Evolutionary conservation across 352 stramenopile species (phyloP), one percentile per base, ranked within the genome.

Genomic region (Detonula confervacea): DNA sequence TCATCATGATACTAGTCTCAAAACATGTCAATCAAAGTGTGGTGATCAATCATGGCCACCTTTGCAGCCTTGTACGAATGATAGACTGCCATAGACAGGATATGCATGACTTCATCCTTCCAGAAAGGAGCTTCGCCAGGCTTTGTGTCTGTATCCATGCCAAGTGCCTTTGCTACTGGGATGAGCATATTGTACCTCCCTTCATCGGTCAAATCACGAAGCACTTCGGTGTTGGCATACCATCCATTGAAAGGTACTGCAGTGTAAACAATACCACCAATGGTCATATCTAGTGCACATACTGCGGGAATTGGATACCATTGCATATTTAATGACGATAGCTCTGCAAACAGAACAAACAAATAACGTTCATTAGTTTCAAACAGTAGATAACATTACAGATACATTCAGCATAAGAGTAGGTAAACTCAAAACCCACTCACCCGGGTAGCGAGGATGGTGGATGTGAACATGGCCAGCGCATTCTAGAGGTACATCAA

Each of bases 231-330:
- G 24, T 67, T 60, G n/a, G 74, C 74, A 51, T 83, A 83, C 74
- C 74, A 83, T n/a, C 73, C 74, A 60, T 83, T 83, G 52, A 83
- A 83, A 35, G 74, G 74, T 3, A 77, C 66, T 4, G 74, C 65
- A 27, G 57, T 83, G 52, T 83, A 83, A 1, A 73, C 16, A 22
- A 83, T 56, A 7, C 74, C 74, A 22, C 74, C 74, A 12, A 83
- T 11, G 14, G 49, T 59, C 46, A 83, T 30, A 46, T 83, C 74
- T 1, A 83, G 51, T 4, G 74, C 74, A 47, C 74, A 77, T 7
- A 83, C 74, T 20, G 66, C 74, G 0, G 74, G 74, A 39, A 83
- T 69, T n/a, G 61, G 71, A 30, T 80, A 80, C 71, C 71, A 80
- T 18, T 44, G 47, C 71, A 80, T 77, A 37, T 61, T 47, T 20